phyloP scores from a whole-genome alignment of 2,329 filamentous ascomycete species.

The Exophiala bonariae region DNA sequence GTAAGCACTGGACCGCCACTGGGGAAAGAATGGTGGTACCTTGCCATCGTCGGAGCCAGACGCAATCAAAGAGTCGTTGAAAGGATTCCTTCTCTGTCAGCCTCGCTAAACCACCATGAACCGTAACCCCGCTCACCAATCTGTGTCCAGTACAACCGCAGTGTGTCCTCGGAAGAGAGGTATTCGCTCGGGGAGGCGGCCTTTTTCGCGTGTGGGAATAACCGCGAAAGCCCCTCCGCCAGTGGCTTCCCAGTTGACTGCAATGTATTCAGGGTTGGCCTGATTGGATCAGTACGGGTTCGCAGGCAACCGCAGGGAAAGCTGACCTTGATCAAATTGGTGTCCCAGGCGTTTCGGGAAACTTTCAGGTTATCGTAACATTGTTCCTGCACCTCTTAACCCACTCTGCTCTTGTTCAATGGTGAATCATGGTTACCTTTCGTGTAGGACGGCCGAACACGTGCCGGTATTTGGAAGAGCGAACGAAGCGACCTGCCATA shows the following conservation, averaged over 20 bases:
- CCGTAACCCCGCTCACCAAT: conserved; percentile 66
- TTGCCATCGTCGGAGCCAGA: conserved; percentile 97
- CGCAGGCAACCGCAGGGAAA: conserved; percentile 19
- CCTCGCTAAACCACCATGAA: neutral
- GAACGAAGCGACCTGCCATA: conserved; percentile 73
- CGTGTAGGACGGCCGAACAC: conserved; percentile 94
- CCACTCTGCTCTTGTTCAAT: conserved; percentile 3
- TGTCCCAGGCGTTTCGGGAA: conserved; percentile 98
- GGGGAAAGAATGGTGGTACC: conserved; percentile 39
- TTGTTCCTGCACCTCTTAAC: conserved; percentile 63
- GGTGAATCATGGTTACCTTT: conserved; percentile 55
- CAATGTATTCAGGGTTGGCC: conserved; percentile 93
- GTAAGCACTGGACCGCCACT: conserved; percentile 22
- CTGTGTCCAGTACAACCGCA: conserved; percentile 90
- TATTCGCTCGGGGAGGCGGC: conserved; percentile 87
- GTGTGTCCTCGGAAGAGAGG: conserved; percentile 96
- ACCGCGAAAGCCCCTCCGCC: conserved; percentile 97
- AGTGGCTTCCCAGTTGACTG: conserved; percentile 97
- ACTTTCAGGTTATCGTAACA: conserved; percentile 98
- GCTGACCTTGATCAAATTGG: conserved; percentile 91
- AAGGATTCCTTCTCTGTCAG: conserved; percentile 71
- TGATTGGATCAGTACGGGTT: conserved; percentile 38
- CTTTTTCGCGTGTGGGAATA: conserved; percentile 84
- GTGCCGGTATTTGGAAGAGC: conserved; percentile 79
- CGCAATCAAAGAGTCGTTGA: conserved; percentile 89